A percentile compares a stretch with the other conserved stretches of the same genome.
Conservation (phyloP, 2,329 filamentous ascomycete genomes). For the Fusarium penzigii region DNA sequence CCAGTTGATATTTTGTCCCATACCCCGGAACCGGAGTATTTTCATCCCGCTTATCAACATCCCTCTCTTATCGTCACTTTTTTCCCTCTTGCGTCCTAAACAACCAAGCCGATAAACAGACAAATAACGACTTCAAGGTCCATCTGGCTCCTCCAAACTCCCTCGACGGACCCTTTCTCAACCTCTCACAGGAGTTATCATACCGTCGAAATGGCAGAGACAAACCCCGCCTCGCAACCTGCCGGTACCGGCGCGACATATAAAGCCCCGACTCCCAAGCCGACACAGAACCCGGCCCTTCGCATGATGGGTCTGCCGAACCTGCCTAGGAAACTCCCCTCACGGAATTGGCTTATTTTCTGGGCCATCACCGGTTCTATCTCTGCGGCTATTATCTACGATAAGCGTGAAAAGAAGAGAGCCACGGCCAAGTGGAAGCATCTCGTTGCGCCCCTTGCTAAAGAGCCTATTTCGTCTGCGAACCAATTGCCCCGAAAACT, state of each 20-base stretch:
- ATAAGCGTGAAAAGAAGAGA: constrained; percentile 85
- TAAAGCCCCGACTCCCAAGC: constrained; percentile 42
- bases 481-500: constrained; percentile 79
- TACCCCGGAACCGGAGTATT: constrained; percentile 22
- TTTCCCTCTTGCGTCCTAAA: constrained; percentile 15
- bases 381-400: constrained; percentile 81
- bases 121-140: too few species aligned
- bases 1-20: too few species aligned
- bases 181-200: neutral
- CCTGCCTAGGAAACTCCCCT: constrained; percentile 81
- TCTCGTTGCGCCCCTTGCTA: constrained; percentile 80
- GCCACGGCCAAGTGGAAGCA: constrained; percentile 85
- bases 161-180: too few species aligned
- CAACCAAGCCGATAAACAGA: constrained; percentile 5
- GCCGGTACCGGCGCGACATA: constrained; percentile 28
- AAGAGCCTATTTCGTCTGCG: constrained; percentile 68
- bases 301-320: constrained; percentile 83
- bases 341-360: constrained; percentile 98
- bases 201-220: constrained; percentile 25
- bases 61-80: constrained; percentile 24
- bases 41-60: constrained; percentile 28
- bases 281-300: constrained; percentile 67
- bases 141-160: too few species aligned
- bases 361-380: constrained; percentile 76
- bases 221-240: constrained; percentile 26